Conservation (phyloP, 2,329 filamentous ascomycete species). For the Alternaria conjuncta region DNA sequence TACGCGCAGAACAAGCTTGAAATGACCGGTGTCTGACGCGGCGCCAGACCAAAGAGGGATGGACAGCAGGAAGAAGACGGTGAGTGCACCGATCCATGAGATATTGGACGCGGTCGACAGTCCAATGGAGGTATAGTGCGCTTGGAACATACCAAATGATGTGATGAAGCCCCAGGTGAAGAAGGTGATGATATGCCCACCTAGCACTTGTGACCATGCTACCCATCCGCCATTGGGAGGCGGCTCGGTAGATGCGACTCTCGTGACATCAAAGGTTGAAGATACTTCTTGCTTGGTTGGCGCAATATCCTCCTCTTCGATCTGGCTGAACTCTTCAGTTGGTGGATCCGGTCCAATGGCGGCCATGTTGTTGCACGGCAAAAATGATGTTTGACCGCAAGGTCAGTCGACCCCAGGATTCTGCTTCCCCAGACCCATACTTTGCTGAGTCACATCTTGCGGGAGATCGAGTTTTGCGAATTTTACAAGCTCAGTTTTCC, state of each 20-base stretch:
- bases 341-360: conserved; percentile 1
- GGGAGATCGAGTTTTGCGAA: neutral
- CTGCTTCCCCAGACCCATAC: conserved; percentile 1
- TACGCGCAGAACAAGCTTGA: conserved; percentile 30
- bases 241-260: conserved; percentile 17
- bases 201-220: conserved; percentile 52
- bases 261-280: conserved; percentile 3
- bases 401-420: neutral
- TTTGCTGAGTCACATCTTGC: conserved; percentile 1
- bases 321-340: neutral
- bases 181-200: conserved; percentile 50
- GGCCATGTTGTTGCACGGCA: neutral
- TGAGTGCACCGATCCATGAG: conserved; percentile 46
- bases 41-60: conserved; percentile 35
- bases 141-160: conserved; percentile 42
- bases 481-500: neutral
- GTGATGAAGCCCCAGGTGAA: conserved; percentile 48
- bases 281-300: neutral
- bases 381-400: neutral
- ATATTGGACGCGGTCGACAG: conserved; percentile 27
- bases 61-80: conserved; percentile 38
- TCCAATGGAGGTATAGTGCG: conserved; percentile 33
- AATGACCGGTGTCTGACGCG: conserved; percentile 39
- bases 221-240: conserved; percentile 54
- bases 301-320: neutral